Percentiles rank a stretch among this genome's conserved stretches.
phyloP scores from a whole-genome alignment of 1,284 basidiomycete genomes.

The Ceratobasidium sp. region DNA sequence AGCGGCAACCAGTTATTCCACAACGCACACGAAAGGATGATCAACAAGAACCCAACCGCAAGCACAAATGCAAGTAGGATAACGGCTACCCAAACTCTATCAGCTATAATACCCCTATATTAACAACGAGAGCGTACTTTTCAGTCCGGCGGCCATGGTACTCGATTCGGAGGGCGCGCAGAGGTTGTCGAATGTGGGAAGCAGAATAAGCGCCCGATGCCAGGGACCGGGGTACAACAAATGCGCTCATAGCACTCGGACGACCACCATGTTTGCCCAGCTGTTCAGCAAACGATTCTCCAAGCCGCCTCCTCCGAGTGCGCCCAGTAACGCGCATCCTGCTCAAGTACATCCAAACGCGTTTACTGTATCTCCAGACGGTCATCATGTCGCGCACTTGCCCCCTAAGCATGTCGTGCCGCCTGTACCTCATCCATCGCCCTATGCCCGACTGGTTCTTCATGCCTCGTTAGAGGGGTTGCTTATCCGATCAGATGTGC shows the following conservation, averaged over 20 bases:
- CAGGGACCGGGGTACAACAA: neutral
- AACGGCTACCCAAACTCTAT: slow-evolving; percentile 64
- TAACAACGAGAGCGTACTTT: slow-evolving; percentile 40
- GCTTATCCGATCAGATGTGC: slow-evolving; percentile 62
- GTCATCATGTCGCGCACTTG: slow-evolving; percentile 45
- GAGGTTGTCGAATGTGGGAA: slow-evolving; percentile 36
- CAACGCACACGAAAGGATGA: slow-evolving; percentile 96
- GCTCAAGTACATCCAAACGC: slow-evolving; percentile 16
- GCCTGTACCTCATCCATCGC: slow-evolving; percentile 72
- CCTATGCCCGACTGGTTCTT: slow-evolving; percentile 69
- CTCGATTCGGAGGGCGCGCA: neutral
- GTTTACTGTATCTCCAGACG: slow-evolving; percentile 21
- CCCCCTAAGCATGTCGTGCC: slow-evolving; percentile 68
- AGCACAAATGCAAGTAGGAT: slow-evolving; percentile 95
- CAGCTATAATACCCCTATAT: slow-evolving; percentile 4
- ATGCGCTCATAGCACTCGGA: neutral
- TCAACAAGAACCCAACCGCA: slow-evolving; percentile 94
- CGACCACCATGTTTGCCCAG: slow-evolving; percentile 15
- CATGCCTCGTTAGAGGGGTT: slow-evolving; percentile 65
- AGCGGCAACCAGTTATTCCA: slow-evolving; percentile 98
- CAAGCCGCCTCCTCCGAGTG: neutral
- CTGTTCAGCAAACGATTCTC: slow-evolving; percentile 29
- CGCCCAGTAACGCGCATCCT: neutral
- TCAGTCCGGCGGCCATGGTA: slow-evolving; percentile 43
- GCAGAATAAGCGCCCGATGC: slow-evolving; percentile 31